Base-by-base conservation (phyloP, 1,284 basidiomycete genomes). In the Taiwanofungus camphoratus region DNA sequence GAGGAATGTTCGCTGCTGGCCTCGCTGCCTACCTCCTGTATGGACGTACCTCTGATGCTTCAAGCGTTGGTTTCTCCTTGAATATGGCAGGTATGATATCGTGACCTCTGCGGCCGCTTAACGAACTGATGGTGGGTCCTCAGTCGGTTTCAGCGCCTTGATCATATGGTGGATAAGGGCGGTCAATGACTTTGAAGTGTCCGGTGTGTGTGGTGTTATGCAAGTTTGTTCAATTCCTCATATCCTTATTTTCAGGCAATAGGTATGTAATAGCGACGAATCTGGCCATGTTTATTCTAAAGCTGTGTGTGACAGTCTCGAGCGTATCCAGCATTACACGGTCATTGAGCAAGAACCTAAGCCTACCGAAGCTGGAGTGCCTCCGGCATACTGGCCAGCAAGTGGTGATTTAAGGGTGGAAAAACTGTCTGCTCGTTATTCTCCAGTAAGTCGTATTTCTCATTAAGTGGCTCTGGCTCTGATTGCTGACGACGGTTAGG, bases 241-340 rank as follows among this genome's bases (percentile, higher is more conserved):
- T 41, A 16, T 2, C 6, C 39, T 41, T 39, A 31, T 27, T 32
- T 36, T 26, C 26, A 29, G 26, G 9, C 26, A 29, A 29, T 29
- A 29, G 26, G 26, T 29, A 29, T 8, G 26, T 29, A 8, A 31
- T n/a, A 11, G 24, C 13, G 3, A 30, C 22, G 5, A 2, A 9
- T n/a, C 3, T 39, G 4, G 9, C 9, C 13, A 9, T 1, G 39
- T 34, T 2, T 9, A 11, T 7, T 26, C 48, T 21, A 50, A 27
- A 16, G n/a, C 8, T 16, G 11, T 31, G 18, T 4, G 8, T 15
- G 44, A 22, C 45, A 82, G 80, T 56, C 67, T 91, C 48, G 87
- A 91, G 58, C 76, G 88, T 22, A 81, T 91, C 41, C 74, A 85
- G 54, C 75, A 76, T 21, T 90, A 89, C 56, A 60, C 87, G 35